phyloP scores from a whole-genome alignment of 768 basidiomycete genomes.

The Lyophyllum shimeji region DNA sequence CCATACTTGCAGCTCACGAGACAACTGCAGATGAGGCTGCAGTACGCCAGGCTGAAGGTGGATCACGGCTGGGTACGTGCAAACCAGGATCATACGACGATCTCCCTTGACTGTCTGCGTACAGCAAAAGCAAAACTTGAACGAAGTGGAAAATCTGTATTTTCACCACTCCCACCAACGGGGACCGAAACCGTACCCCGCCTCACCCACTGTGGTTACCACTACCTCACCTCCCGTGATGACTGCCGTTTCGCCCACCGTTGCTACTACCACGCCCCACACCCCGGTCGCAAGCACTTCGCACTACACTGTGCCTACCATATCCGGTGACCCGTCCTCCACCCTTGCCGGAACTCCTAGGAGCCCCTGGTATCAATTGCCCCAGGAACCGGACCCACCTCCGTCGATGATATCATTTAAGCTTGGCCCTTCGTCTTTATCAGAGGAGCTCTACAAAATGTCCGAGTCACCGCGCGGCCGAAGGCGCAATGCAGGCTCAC shows the following conservation, averaged over 20 bases:
- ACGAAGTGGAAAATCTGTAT: conserved; percentile 82
- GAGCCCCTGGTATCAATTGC: background rate
- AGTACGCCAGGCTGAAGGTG: conserved; percentile 77
- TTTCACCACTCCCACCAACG: conserved; percentile 68
- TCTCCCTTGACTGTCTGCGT: background rate
- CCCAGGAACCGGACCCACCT: conserved; percentile 1
- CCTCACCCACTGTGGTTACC: conserved; percentile 20
- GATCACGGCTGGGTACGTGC: conserved; percentile 76
- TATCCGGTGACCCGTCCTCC: conserved; percentile 8
- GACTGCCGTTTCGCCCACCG: too few relatives aligned
- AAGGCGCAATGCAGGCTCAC: conserved; percentile 2
- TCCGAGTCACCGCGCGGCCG: background rate
- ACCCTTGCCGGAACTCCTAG: conserved; percentile 12
- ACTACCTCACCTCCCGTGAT: conserved; percentile 13
- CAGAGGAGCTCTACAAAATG: background rate
- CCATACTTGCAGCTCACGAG: conserved; percentile 52
- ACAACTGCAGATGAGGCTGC: conserved; percentile 71
- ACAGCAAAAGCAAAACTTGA: conserved; percentile 75
- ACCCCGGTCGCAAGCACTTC: too few relatives aligned
- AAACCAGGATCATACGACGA: background rate
- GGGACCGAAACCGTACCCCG: conserved; percentile 29
- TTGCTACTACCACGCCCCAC: background rate
- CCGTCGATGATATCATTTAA: conserved; percentile 25
- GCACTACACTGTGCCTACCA: too few relatives aligned
- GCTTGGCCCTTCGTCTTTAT: conserved; percentile 12